Evolutionary conservation across 208 protist genomes (phyloP).

Genomic region (Endotrypanum monterogeii): DNA sequence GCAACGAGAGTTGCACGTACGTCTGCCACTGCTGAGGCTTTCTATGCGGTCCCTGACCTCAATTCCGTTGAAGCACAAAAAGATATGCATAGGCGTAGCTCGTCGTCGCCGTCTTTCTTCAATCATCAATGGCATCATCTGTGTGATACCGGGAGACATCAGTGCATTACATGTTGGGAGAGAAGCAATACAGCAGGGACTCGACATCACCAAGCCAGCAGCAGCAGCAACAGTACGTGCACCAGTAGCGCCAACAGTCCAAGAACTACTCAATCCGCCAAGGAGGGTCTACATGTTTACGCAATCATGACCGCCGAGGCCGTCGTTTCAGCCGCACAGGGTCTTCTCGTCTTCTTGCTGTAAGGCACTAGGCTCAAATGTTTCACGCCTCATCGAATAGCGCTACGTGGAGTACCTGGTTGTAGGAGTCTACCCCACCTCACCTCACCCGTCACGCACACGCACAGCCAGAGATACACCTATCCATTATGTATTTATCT

Average conservation of each 20-base stretch:
- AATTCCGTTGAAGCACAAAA: background rate
- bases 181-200: background rate
- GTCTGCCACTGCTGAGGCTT: background rate
- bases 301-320: slow-evolving; percentile 24
- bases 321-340: slow-evolving; percentile 25
- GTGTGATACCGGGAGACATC: background rate
- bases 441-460: no score
- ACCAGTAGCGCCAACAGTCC: background rate
- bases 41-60: background rate
- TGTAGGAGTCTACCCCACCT: no score
- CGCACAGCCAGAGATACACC: no score
- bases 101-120: slow-evolving; percentile 19
- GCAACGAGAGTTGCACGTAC: background rate
- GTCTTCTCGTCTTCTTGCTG: slow-evolving; percentile 25
- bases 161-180: background rate
- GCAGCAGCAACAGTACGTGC: background rate
- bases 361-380: background rate
- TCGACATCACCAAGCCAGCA: background rate
- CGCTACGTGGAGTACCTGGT: no score
- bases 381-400: no score
- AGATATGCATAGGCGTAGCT: slow-evolving; percentile 1
- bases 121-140: background rate
- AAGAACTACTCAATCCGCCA: background rate
- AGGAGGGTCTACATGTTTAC: background rate
- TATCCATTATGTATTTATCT: no score